Evolutionary conservation across 2,329 filamentous ascomycete genomes (phyloP).

Genomic region (Teratosphaeria pseudoeucalypti): DNA sequence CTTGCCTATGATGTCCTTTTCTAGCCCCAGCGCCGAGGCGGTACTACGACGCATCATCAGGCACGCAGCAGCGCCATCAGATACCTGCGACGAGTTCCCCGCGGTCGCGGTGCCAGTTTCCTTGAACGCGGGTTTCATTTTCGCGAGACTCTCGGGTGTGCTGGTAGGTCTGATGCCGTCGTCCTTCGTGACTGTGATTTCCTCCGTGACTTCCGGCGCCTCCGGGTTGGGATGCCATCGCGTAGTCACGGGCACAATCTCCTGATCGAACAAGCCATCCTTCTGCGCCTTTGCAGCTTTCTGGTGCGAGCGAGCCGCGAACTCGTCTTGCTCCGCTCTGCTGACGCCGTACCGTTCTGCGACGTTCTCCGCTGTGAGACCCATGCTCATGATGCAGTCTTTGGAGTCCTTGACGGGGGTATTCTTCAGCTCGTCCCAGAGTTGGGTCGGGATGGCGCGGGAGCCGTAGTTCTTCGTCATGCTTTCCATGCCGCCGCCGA

Average conservation of each 20-base stretch:
- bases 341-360: conserved; percentile 64
- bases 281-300: conserved; percentile 62
- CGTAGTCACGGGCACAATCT: conserved; percentile 74
- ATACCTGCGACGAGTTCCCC: conserved; percentile 76
- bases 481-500: conserved; percentile 88
- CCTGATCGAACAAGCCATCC: conserved; percentile 59
- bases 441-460: conserved; percentile 69
- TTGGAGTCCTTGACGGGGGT: conserved; percentile 56
- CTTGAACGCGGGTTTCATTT: conserved; percentile 79
- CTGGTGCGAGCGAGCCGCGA: conserved; percentile 64
- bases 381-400: conserved; percentile 94
- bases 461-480: conserved; percentile 88
- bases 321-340: conserved; percentile 69
- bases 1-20: conserved; percentile 62
- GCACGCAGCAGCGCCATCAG: conserved; percentile 75
- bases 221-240: conserved; percentile 55
- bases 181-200: conserved; percentile 62
- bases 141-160: conserved; percentile 58
- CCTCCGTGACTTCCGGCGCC: conserved; percentile 37
- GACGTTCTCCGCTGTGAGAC: conserved; percentile 81
- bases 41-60: conserved; percentile 78
- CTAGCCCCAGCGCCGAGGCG: conserved; percentile 61
- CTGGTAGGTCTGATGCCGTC: conserved; percentile 69
- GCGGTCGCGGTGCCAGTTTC: conserved; percentile 67
- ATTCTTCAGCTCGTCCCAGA: conserved; percentile 65